Base-by-base conservation (phyloP, 2,329 filamentous ascomycete species). In the Fusarium siculi region DNA sequence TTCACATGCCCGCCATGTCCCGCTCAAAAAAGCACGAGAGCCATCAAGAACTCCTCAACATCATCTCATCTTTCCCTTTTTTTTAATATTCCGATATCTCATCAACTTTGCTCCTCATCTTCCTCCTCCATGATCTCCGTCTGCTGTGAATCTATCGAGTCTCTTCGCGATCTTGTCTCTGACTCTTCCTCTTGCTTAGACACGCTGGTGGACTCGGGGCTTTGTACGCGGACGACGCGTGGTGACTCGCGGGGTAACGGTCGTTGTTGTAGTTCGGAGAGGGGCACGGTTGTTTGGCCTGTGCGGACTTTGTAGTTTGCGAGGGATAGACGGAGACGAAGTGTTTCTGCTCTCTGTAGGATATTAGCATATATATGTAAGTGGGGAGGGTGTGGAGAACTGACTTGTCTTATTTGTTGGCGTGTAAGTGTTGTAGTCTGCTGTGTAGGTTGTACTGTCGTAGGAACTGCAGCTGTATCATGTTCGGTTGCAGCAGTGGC, bases 261-360 rank as follows among this genome's bases (percentile, higher is more conserved):
- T 53, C 77, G 79, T 34, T 63, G 78, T 76, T 90, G 84, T 25
- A 94, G 84, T 50, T 88, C 82, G 62, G 90, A 85, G 68, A 93
- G 86, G 3, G 92, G 91, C 34, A 93, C 86, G 64, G 88, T 84
- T 60, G 90, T 87, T 81, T 95, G 93, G 67, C 92, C 90, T 4
- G 93, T 95, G 64, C 87, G 88, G 73, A 95, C 85, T 82, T 95
- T 95, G 85, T 94, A 95, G 77, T 88, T 88, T 19, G 92, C 93
- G 25, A 94, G 87, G 34, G 88, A 86, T 21, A 95, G 88, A n/a
- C 92, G 88, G 15, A 93, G 86, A 57, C 88, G 88, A 49, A 95
- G 84, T 54, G 90, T 88, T 77, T 92, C 88, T 25, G 90, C 91
- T 81, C 89, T 88, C 87, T 93, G 54, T 18, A 23, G 19, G 15